Base-by-base conservation (phyloP, 2,329 filamentous ascomycete species). In the Cytospora piceae region DNA sequence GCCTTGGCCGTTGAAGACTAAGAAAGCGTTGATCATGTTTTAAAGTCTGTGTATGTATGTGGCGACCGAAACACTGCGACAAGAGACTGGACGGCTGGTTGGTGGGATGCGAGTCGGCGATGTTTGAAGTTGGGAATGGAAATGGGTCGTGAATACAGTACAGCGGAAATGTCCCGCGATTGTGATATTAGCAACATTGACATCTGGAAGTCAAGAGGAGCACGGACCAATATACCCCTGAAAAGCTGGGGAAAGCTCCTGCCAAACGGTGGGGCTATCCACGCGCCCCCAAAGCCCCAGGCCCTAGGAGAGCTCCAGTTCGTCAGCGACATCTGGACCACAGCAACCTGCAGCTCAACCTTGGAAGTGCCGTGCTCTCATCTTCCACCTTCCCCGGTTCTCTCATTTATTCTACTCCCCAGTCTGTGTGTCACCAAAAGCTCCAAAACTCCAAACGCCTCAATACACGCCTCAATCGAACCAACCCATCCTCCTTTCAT, bases 1-100 rank as follows among this genome's bases (percentile, higher is more conserved):
- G 70, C 95, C 95, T 73, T 94, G 93, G 82, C 97, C 97, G 76
- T 99, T 99, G 84, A 99, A 99, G 77, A 99, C 94, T 71, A 99
- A 85, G 68, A 99, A 94, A 37, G 96, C 95, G 83, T 97, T 99
- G 79, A 99, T 98, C 95, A 99, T 99, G 24, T 71, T 71, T 80
- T 69, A 58, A 27, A 14, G 14, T 8, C 11, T 51, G 29, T 34
- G 17, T 27, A n/a, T 5, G 46, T 34, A 24, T 34, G 12, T n/a
- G 4, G 6, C 9, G 31, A 37, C 17, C 32, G 11, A 8, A 34
- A 14, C 7, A 32, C 8, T 29, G 29, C 20, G 29, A 20, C 20
- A 8, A n/a, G 17, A 14, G 6, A 29, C 9, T 2, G 15, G 22
- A 4, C 31, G 9, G 34, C 1, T 8, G 37, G 42, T 6, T 57